phyloP scores from a whole-genome alignment of 345 rosid species.

The Mercurialis annua region DNA sequence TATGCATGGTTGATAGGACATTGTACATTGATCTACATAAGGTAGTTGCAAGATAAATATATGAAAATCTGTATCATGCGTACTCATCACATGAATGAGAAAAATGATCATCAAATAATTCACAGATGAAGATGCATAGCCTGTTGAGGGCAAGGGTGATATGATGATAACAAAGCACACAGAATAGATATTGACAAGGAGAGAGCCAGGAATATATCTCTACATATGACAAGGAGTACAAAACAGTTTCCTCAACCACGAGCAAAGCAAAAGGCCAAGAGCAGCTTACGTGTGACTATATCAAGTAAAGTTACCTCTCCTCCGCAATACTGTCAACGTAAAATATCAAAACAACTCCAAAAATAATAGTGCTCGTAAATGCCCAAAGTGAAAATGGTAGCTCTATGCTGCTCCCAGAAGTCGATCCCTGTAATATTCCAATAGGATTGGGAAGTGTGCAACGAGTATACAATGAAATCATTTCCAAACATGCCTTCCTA shows the following conservation, averaged over 20 bases:
- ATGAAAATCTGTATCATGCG: neutral
- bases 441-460: neutral
- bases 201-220: neutral
- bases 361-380: constrained; percentile 67
- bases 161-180: neutral
- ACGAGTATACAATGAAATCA: constrained; percentile 9
- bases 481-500: neutral
- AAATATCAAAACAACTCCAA: constrained; percentile 82
- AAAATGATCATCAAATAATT: neutral
- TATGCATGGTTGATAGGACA: neutral
- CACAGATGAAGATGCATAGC: neutral
- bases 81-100: neutral
- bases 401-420: constrained; percentile 41
- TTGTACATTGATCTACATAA: neutral
- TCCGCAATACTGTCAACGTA: constrained; percentile 86
- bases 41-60: neutral
- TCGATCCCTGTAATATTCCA: constrained; percentile 63
- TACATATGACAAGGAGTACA: neutral
- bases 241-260: neutral
- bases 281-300: constrained; percentile 9
- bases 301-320: constrained; percentile 62
- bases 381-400: constrained; percentile 94
- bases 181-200: neutral
- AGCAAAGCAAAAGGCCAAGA: constrained; percentile 10
- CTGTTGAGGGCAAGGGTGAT: neutral